phyloP scores from a whole-genome alignment of 192 early-diverging fungal genomes.

The Gigaspora rosea region DNA sequence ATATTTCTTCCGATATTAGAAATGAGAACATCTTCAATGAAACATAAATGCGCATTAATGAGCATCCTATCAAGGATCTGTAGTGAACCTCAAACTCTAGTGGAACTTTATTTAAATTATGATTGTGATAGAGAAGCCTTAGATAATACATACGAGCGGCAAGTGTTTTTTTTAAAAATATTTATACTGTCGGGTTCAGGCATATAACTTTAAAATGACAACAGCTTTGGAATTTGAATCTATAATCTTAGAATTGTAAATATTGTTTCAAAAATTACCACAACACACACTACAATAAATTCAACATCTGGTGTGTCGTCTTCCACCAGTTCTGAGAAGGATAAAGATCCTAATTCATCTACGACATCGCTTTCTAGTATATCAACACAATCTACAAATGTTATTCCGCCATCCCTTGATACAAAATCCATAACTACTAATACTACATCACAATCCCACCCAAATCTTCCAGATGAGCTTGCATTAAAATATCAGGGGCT shows the following conservation, averaged over 20 bases:
- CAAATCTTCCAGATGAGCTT: slow-evolving; percentile 37
- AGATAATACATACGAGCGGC: slow-evolving; percentile 89
- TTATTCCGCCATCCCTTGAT: slow-evolving; percentile 47
- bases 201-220: too few relatives aligned
- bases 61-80: slow-evolving; percentile 69
- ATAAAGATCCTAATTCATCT: slow-evolving; percentile 24
- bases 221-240: not conserved
- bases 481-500: slow-evolving; percentile 60
- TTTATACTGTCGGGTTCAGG: too few relatives aligned
- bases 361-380: not conserved
- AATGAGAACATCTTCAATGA: slow-evolving; percentile 61
- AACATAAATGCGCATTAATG: slow-evolving; percentile 75
- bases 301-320: not conserved
- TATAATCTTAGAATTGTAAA: slow-evolving; percentile 57
- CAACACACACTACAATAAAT: slow-evolving; percentile 36
- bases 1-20: slow-evolving; percentile 89
- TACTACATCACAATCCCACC: slow-evolving; percentile 25
- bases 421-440: slow-evolving; percentile 45
- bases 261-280: slow-evolving; percentile 64
- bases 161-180: not conserved
- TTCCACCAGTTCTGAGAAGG: slow-evolving; percentile 20
- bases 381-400: not conserved
- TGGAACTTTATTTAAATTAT: slow-evolving; percentile 94
- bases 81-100: slow-evolving; percentile 72
- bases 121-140: slow-evolving; percentile 84